Base-by-base conservation (phyloP, 768 basidiomycete species). In the Leccinum broughii region DNA sequence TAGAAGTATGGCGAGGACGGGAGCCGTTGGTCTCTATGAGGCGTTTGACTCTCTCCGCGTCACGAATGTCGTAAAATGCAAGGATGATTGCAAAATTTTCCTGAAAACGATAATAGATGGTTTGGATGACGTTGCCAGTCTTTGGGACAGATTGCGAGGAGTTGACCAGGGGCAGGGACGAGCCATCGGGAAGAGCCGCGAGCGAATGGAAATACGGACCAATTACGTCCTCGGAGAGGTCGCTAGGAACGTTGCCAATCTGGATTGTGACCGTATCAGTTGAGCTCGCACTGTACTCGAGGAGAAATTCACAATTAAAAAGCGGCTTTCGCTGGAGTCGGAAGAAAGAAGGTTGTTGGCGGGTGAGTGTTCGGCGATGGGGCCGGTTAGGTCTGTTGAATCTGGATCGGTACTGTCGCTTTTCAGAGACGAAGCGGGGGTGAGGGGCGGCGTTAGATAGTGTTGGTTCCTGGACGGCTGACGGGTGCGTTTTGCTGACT, bases 371-470 rank as follows among this genome's bases (percentile, higher is more conserved):
- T 64, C 62, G 15, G 62, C 57, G 44, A 44, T 65, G 53, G 54
- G 62, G 57, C 55, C 74, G 41, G 17, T 63, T n/a, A 62, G 61
- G 61, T 74, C 73, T 46, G 72, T 63, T 48, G 66, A 69, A 30
- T 75, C 75, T 32, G 76, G 70, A 37, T 72, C 75, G 15, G 73
- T 67, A 20, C 68, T 68, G 39, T 80, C 78, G 39, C 73, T 74
- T 58, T 71, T 76, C 64, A 81, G 76, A 1, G 81, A 80, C 8
- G 85, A 87, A 1, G 88, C 85, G 1, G 88, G 88, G 1, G 88
- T 89, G 49, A 90, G 79, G 11, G 88, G 89, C 35, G 88, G 88
- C 0, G 88, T 89, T 55, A 88, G 77, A 48, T 86, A 76, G 24
- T 73, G 68, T 26, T 74, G 70, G 20, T 72, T 70, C 54, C 64